Evolutionary conservation across 192 early-diverging fungal genomes (phyloP).

Genomic region (Backusella australiensis): DNA sequence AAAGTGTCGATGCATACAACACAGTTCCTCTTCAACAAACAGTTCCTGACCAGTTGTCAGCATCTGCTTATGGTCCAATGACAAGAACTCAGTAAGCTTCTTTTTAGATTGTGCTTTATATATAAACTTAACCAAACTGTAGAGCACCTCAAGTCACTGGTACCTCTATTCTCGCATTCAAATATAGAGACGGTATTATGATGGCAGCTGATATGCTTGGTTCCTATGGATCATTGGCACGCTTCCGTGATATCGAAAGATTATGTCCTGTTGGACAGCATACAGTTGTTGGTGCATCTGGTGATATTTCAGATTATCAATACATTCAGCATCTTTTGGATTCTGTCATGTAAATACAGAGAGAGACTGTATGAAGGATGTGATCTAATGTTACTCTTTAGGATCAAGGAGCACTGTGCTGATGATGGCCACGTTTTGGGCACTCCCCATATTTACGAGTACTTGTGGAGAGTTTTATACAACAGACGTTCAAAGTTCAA

Average conservation of each 20-base stretch:
- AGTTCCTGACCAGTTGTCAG: slow-evolving; percentile 46
- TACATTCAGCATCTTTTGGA: slow-evolving; percentile 84
- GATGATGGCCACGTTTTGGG: slow-evolving; percentile 88
- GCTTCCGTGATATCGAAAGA: slow-evolving; percentile 88
- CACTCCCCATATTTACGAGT: slow-evolving; percentile 89
- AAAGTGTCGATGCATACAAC: slow-evolving; percentile 53
- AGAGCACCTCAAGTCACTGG: slow-evolving; percentile 88
- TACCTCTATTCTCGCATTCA: slow-evolving; percentile 90
- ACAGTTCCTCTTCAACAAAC: slow-evolving; percentile 51
- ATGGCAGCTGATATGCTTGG: slow-evolving; percentile 92
- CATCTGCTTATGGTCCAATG: slow-evolving; percentile 45
- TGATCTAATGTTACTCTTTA: slow-evolving; percentile 21
- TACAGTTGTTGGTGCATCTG: slow-evolving; percentile 89
- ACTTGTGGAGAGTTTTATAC: slow-evolving; percentile 90
- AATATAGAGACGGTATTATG: slow-evolving; percentile 98
- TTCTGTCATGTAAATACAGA: slow-evolving; percentile 57
- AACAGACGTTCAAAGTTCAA: slow-evolving; percentile 82
- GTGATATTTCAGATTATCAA: slow-evolving; percentile 95
- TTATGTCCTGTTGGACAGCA: slow-evolving; percentile 74
- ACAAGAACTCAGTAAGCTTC: slow-evolving; percentile 56
- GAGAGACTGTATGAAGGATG: not conserved
- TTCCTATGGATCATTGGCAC: slow-evolving; percentile 91
- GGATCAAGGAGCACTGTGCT: slow-evolving; percentile 82
- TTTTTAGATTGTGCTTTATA: not conserved
- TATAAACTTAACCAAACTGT: not conserved